Base-by-base conservation (phyloP, 1,139 yeast species). In the Scheffersomyces cryptocercus region DNA sequence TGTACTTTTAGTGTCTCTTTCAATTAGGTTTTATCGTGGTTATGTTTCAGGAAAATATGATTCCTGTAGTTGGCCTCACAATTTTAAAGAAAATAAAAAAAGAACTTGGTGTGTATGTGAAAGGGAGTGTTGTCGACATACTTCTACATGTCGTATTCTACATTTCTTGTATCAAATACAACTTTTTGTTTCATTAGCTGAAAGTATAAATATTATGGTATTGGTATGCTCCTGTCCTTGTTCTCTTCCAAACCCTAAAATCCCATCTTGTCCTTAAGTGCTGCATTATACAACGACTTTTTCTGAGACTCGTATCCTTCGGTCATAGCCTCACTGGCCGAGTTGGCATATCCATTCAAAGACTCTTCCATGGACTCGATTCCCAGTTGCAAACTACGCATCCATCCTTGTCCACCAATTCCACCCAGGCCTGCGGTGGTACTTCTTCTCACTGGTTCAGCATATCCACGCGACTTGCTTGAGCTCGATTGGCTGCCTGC, bases 261-360 rank as follows among this genome's bases (percentile, higher is more conserved):
- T 0, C 87, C 87, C 52, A 83, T 68, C 52, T 77, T 79, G 45
- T 76, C 74, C 52, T 73, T 77, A 33, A 81, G 55, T 0, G 85
- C 78, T 4, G 83, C 73, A 35, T 70, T 68, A 45, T 82, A 76
- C 49, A 82, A 52, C 15, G 77, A 73, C 42, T 70, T 76, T 51
- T 82, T 79, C 10, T 75, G 75, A 3, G 70, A 70, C 36, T 77
- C 82, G 28, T 78, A 59, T 0, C 79, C 63, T 11, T 81, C 85
- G 44, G 67, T 76, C 70, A 83, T 67, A 7, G 76, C 63, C 50
- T 82, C 84, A 49, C 80, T 75, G 38, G 82, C 67, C 31, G 65
- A 70, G 36, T 70, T 76, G 3, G 88, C 88, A 51, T 81, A 82
- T 26, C 80, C 82, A 54, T 81, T 78, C 41, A 82, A 59, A 3